phyloP scores from a whole-genome alignment of 306 rosid genomes.

The Corylus avellana region DNA sequence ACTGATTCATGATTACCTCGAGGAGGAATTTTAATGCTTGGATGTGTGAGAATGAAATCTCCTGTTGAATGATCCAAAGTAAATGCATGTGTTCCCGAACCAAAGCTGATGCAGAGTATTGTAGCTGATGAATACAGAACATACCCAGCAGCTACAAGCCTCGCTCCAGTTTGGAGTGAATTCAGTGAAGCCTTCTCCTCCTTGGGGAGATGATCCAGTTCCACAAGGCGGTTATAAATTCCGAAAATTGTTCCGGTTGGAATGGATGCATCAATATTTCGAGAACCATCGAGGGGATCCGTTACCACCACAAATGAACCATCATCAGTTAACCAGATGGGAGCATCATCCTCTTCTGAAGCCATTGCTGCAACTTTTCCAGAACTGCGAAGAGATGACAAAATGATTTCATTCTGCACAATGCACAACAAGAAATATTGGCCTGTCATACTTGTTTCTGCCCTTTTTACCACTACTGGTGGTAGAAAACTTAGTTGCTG shows the following conservation, averaged over 20 bases:
- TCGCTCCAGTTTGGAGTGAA: conserved; percentile 84
- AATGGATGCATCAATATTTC: conserved; percentile 90
- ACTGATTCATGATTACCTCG: conserved; percentile 59
- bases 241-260: conserved; percentile 96
- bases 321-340: conserved; percentile 74
- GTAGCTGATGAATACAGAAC: conserved; percentile 95
- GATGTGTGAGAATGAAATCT: conserved; percentile 88
- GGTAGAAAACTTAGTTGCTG: conserved; percentile 9
- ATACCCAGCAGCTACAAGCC: conserved; percentile 82
- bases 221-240: conserved; percentile 75
- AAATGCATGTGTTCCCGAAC: conserved; percentile 86
- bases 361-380: conserved; percentile 97
- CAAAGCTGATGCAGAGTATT: conserved; percentile 80
- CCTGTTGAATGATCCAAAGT: conserved; percentile 88
- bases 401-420: conserved; percentile 83
- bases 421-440: conserved; percentile 20
- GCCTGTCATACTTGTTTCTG: conserved; percentile 22
- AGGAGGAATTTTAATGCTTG: conserved; percentile 72
- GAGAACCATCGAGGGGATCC: conserved; percentile 92
- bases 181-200: conserved; percentile 84
- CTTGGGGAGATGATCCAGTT: conserved; percentile 64
- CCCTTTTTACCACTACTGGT: not conserved
- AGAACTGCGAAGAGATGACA: conserved; percentile 72
- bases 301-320: conserved; percentile 89
- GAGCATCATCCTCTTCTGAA: conserved; percentile 88